Evolutionary conservation across 495 filamentous ascomycete genomes (phyloP), one percentile per base, ranked within the genome.

Genomic region (Cercophora newfieldiana): DNA sequence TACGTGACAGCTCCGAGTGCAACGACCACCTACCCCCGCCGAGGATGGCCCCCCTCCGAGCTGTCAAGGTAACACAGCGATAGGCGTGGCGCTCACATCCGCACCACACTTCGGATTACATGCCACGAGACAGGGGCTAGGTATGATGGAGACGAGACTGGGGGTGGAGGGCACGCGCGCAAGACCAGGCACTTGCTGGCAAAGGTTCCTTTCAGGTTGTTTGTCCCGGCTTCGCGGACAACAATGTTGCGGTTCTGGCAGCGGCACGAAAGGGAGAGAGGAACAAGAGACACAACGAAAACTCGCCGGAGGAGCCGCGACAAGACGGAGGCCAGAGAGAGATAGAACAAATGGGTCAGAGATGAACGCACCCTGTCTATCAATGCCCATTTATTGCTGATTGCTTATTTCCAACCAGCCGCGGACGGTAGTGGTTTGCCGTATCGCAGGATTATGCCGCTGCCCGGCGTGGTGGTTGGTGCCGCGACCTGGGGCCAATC

Each of bases 1-100:
- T 60, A 60, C 58, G 58, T 60, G 58, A 60, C 58, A 60, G 33
- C 57, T 44, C 29, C 24, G 18, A 18, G 50, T 53, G 50, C 19
- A 12, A n/a, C 50, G 37, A 44, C 37, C 37, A 44, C n/a, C n/a
- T n/a, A n/a, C 18, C 37, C 37, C 37, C 37, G 37, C 37, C 12
- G 37, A 44, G 18, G 18, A 44, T 44, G 37, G 37, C 12, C 50
- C n/a, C 21, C 24, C 21, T 53, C 24, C 26, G 51, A 26, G 51
- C 14, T 28, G 44, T 55, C 21, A 55, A 55, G 55, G 55, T 58
- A 33, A 33, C n/a, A 31, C 29, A 21, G 55, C 18, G 3, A 31
- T 24, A 24, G 50, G 19, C 12, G 50, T 26, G 50, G 50, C 50
- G 50, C n/a, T 53, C 50, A 53, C 7, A 53, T n/a, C 50, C 50